Conservation (phyloP, 2,329 filamentous ascomycete genomes). For the Cladophialophora bantiana region DNA sequence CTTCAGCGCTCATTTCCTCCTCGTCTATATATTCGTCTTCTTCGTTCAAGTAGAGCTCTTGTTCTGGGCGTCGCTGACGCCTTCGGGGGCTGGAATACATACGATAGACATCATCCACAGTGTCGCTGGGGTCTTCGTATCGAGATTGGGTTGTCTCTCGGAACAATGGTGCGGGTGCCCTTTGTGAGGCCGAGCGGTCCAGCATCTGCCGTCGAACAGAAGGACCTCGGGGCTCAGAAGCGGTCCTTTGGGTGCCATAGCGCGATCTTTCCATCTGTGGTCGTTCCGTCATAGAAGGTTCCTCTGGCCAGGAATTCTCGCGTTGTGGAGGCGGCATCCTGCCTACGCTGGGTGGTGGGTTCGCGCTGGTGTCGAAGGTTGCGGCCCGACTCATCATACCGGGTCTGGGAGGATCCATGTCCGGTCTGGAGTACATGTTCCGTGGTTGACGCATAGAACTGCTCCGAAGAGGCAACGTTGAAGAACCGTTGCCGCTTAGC, state of each 20-base stretch:
- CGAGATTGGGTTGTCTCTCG: constrained; percentile 45
- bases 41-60: constrained; percentile 76
- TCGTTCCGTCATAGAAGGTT: constrained; percentile 24
- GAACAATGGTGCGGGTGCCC: constrained; percentile 42
- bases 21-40: constrained; percentile 72
- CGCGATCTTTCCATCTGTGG: constrained; percentile 44
- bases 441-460: constrained; percentile 56
- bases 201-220: constrained; percentile 37
- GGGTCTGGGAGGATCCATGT: constrained; percentile 29
- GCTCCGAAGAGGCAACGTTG: constrained; percentile 53
- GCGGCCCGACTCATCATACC: constrained; percentile 34
- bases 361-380: constrained; percentile 33
- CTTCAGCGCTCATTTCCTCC: constrained; percentile 60
- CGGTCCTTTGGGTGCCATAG: constrained; percentile 57
- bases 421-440: constrained; percentile 39
- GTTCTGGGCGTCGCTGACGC: constrained; percentile 42
- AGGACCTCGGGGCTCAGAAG: constrained; percentile 60
- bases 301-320: constrained; percentile 40
- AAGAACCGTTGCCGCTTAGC: constrained; percentile 29
- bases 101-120: constrained; percentile 52
- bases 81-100: constrained; percentile 43
- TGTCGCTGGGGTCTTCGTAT: constrained; percentile 46
- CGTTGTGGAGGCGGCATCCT: constrained; percentile 42
- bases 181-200: constrained; percentile 43
- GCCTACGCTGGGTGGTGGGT: constrained; percentile 48